These are phyloP conservation scores for Sporopachydermia lactativora DNA, from an alignment of 805 yeast species.

Conservation along the genomic window DNA sequence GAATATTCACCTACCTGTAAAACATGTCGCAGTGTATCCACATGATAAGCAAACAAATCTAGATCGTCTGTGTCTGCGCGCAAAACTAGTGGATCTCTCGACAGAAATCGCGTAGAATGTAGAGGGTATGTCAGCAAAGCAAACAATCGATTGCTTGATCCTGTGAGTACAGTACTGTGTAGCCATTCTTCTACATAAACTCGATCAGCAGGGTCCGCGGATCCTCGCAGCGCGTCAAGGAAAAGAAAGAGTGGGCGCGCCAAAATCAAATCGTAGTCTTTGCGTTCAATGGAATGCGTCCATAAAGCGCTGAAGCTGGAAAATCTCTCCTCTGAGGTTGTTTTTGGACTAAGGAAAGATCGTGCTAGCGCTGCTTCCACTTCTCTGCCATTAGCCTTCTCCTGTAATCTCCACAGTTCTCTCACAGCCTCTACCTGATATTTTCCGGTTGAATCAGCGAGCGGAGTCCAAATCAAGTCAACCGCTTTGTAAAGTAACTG, in stretches of 20 bases:
- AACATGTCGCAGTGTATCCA: slow-evolving; percentile 38
- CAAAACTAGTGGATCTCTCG: slow-evolving; percentile 13
- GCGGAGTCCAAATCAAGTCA: slow-evolving; percentile 38
- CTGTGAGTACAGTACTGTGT: slow-evolving; percentile 27
- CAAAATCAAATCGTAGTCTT: slow-evolving; percentile 29
- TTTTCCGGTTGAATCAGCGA: slow-evolving; percentile 33
- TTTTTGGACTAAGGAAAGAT: slow-evolving; percentile 29
- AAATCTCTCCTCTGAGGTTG: slow-evolving; percentile 24
- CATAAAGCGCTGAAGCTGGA: slow-evolving; percentile 54
- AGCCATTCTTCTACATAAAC: slow-evolving; percentile 35
- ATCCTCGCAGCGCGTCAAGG: slow-evolving; percentile 43
- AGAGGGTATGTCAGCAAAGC: slow-evolving; percentile 45
- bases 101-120: slow-evolving; percentile 24
- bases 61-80: slow-evolving; percentile 39
- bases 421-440: slow-evolving; percentile 62
- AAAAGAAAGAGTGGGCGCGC: slow-evolving; percentile 52
- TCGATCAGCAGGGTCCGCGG: slow-evolving; percentile 22
- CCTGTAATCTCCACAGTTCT: slow-evolving; percentile 44
- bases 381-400: slow-evolving; percentile 35
- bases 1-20: slow-evolving; percentile 29
- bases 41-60: slow-evolving; percentile 45
- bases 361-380: slow-evolving; percentile 64
- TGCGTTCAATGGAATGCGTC: slow-evolving; percentile 50
- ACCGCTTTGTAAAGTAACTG: slow-evolving; percentile 27
- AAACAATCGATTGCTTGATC: slow-evolving; percentile 47